These are phyloP conservation scores for Blastobotrys proliferans DNA, from an alignment of 1,139 yeast species.

Conservation along the genomic window DNA sequence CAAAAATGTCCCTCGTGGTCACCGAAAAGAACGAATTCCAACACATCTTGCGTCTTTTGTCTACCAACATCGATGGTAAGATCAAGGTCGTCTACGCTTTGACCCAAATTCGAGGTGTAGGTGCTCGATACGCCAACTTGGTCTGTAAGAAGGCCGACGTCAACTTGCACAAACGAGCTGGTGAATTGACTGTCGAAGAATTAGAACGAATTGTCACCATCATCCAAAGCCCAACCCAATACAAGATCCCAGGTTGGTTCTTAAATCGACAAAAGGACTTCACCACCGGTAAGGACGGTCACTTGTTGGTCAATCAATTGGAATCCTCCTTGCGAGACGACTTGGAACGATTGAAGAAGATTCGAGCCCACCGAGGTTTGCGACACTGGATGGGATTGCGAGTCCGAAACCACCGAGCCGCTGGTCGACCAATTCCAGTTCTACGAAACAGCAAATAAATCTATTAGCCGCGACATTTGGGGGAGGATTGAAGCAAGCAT, in stretches of 20 bases:
- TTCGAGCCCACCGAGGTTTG: constrained; percentile 99
- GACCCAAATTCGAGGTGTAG: constrained; percentile 99
- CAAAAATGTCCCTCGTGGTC: constrained; percentile 92
- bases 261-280: constrained; percentile 99
- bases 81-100: constrained; percentile 99
- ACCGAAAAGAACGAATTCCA: constrained; percentile 99
- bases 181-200: constrained; percentile 99
- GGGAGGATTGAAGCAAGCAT: not conserved
- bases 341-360: constrained; percentile 99
- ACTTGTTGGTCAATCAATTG: constrained; percentile 96
- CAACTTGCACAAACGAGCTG: constrained; percentile 97
- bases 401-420: constrained; percentile 48
- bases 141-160: constrained; percentile 99
- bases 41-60: constrained; percentile 98
- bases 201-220: constrained; percentile 99
- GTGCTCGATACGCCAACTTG: constrained; percentile 99
- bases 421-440: constrained; percentile 8
- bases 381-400: constrained; percentile 98
- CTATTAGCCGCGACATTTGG: not conserved
- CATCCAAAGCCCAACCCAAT: constrained; percentile 99
- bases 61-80: constrained; percentile 99
- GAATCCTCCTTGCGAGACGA: constrained; percentile 99
- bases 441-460: constrained; percentile 5
- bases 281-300: constrained; percentile 98
- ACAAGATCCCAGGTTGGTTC: constrained; percentile 99